phyloP scores from a whole-genome alignment of 1,284 basidiomycete genomes.

The Somion occarium region DNA sequence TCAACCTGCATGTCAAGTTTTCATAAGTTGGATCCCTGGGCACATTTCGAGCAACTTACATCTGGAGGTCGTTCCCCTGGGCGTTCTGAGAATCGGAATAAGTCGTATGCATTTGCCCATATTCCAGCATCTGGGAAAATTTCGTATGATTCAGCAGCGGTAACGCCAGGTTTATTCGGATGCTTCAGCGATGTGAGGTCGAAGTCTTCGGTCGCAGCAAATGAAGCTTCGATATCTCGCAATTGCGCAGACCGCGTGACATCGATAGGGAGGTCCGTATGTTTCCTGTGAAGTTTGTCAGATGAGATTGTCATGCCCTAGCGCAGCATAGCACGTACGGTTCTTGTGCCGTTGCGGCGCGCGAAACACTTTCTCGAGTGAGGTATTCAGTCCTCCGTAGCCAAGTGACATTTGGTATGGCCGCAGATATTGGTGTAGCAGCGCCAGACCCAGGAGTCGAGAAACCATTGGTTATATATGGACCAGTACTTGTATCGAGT shows the following conservation, averaged over 20 bases:
- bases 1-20: slow-evolving; percentile 43
- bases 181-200: slow-evolving; percentile 61
- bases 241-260: slow-evolving; percentile 79
- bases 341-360: slow-evolving; percentile 44
- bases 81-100: slow-evolving; percentile 85
- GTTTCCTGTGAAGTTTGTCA: slow-evolving; percentile 37
- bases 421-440: slow-evolving; percentile 31
- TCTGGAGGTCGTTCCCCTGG: slow-evolving; percentile 74
- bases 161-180: slow-evolving; percentile 74
- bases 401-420: slow-evolving; percentile 70
- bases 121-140: slow-evolving; percentile 83
- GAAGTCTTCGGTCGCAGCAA: slow-evolving; percentile 59
- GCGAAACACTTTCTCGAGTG: slow-evolving; percentile 55
- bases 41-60: slow-evolving; percentile 31
- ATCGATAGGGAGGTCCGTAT: slow-evolving; percentile 52
- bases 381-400: slow-evolving; percentile 87
- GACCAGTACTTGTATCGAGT: slow-evolving; percentile 51
- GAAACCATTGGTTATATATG: slow-evolving; percentile 36
- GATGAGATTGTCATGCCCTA: too few species aligned
- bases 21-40: slow-evolving; percentile 5
- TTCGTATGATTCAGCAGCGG: slow-evolving; percentile 81
- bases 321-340: slow-evolving; percentile 36
- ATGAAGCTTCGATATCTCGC: slow-evolving; percentile 79
- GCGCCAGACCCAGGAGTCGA: slow-evolving; percentile 26
- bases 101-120: slow-evolving; percentile 87